Evolutionary conservation across 2,329 filamentous ascomycete species (phyloP).

Genomic region (Emergomyces africanus): DNA sequence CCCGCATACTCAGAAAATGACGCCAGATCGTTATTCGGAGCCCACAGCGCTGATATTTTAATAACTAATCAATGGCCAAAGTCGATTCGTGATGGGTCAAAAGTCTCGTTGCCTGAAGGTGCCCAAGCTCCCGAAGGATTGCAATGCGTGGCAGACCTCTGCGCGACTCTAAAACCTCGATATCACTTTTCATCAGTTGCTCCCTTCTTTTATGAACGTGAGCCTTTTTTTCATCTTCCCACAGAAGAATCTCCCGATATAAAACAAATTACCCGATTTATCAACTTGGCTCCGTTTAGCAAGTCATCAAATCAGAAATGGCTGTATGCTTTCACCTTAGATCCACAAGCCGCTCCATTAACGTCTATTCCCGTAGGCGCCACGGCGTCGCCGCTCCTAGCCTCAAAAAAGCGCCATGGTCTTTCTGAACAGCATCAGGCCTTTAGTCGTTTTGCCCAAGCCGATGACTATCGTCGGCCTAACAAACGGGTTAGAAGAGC

Average conservation of each 20-base stretch:
- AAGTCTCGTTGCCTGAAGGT: conserved; percentile 44
- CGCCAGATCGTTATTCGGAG: conserved; percentile 60
- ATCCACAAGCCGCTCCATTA: conserved; percentile 47
- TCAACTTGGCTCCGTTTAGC: conserved; percentile 69
- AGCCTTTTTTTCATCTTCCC: conserved; percentile 69
- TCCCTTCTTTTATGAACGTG: conserved; percentile 70
- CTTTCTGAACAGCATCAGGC: conserved; percentile 24
- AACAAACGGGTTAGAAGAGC: conserved; percentile 36
- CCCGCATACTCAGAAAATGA: conserved; percentile 68
- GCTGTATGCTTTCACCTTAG: conserved; percentile 52
- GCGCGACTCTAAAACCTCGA: conserved; percentile 66
- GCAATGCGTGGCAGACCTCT: conserved; percentile 66
- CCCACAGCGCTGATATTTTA: conserved; percentile 71
- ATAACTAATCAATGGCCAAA: conserved; percentile 80
- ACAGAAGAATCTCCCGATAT: conserved; percentile 41
- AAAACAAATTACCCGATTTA: conserved; percentile 66
- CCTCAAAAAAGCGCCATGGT: conserved; percentile 46
- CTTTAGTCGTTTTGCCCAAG: conserved; percentile 27
- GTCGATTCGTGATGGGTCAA: conserved; percentile 56
- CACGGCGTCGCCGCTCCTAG: conserved; percentile 56
- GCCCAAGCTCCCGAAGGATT: conserved; percentile 41
- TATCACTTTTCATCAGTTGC: conserved; percentile 74
- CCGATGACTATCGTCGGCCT: conserved; percentile 25
- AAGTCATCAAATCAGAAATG: conserved; percentile 61
- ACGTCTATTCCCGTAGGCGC: conserved; percentile 53